These are phyloP conservation scores for Astrephomene gubernaculifera DNA, from an alignment of 139 green algal genomes.

Conservation along the genomic window DNA sequence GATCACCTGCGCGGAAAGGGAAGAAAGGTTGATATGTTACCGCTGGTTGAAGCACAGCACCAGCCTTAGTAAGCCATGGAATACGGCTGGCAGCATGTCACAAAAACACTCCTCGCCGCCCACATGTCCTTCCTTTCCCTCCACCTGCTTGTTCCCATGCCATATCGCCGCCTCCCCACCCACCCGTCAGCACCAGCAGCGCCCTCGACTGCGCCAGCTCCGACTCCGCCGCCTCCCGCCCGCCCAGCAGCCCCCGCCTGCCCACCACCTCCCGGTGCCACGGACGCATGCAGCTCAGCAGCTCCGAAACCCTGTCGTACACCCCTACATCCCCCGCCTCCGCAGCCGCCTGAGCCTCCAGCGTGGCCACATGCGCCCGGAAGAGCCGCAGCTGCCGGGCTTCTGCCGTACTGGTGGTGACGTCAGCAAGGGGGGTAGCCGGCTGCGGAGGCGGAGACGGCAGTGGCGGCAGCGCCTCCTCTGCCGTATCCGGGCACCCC, in stretches of 20 bases:
- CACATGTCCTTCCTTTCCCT: too few relatives aligned
- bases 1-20: too few relatives aligned
- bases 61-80: too few relatives aligned
- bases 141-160: too few relatives aligned
- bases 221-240: background rate
- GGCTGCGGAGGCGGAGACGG: background rate
- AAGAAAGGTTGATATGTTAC: too few relatives aligned
- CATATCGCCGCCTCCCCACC: background rate
- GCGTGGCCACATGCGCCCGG: background rate
- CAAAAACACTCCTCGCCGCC: too few relatives aligned
- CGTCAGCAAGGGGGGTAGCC: too few relatives aligned
- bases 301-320: constrained; percentile 1
- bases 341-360: constrained; percentile 4
- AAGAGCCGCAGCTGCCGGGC: constrained; percentile 24
- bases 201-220: constrained; percentile 25
- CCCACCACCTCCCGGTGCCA: background rate
- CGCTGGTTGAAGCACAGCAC: too few relatives aligned
- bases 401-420: background rate
- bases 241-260: background rate
- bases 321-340: background rate
- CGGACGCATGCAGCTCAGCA: background rate
- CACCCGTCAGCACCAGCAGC: constrained; percentile 22
- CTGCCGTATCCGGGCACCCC: background rate
- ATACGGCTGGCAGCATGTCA: too few relatives aligned
- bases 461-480: constrained; percentile 19